Conservation (phyloP, 2,329 filamentous ascomycete genomes). For the Paradendryphiella salina region DNA sequence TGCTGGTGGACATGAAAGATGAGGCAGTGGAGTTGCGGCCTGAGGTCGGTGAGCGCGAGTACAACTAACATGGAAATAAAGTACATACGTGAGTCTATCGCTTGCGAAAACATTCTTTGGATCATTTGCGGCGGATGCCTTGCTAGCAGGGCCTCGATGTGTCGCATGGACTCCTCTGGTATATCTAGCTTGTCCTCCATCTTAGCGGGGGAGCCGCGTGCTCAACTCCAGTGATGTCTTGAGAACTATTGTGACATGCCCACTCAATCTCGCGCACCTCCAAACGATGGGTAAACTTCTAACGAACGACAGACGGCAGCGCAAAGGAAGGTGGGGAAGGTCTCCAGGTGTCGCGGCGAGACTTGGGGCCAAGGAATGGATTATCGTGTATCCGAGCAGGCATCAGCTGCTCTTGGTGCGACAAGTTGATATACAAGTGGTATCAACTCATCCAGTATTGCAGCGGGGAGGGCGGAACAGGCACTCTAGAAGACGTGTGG, state of each 20-base stretch:
- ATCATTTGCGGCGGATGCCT: constrained; percentile 44
- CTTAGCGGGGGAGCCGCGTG: constrained; percentile 19
- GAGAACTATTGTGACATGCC: constrained; percentile 26
- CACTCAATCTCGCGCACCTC: constrained; percentile 13
- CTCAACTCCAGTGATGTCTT: constrained; percentile 12
- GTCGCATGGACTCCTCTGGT: constrained; percentile 45
- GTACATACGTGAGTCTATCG: constrained; percentile 42
- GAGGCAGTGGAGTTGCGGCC: constrained; percentile 42
- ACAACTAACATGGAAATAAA: neutral
- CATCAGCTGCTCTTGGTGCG: constrained; percentile 41
- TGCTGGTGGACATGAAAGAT: constrained; percentile 40
- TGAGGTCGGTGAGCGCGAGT: constrained; percentile 27
- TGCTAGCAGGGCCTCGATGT: constrained; percentile 43
- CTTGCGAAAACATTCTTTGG: constrained; percentile 45
- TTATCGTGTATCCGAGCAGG: constrained; percentile 38
- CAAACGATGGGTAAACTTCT: constrained; percentile 13
- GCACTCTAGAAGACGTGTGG: constrained; percentile 43
- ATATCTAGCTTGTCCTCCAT: constrained; percentile 45
- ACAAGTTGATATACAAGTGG: constrained; percentile 40
- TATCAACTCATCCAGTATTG: constrained; percentile 42
- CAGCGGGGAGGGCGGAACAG: constrained; percentile 41
- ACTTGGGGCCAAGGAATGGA: constrained; percentile 38
- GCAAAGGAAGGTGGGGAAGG: constrained; percentile 28
- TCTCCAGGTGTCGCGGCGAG: constrained; percentile 25
- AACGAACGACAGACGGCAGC: constrained; percentile 12